A percentile compares a stretch with the other conserved stretches of the same genome.
These are phyloP conservation scores for Aspergillus avenaceus DNA, from an alignment of 495 filamentous ascomycete species.

Conservation along the genomic window DNA sequence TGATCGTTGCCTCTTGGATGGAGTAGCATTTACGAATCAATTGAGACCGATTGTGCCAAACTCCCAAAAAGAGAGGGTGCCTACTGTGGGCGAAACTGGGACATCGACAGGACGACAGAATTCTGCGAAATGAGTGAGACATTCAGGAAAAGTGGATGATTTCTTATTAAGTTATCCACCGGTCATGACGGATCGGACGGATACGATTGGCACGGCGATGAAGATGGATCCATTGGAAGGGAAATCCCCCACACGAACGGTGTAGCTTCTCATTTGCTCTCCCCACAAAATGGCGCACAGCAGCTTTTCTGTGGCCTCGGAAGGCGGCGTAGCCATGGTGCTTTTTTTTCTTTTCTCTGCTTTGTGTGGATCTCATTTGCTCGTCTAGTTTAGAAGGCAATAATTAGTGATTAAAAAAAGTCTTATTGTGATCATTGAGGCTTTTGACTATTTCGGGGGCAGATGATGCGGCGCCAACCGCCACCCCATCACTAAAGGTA, in stretches of 20 bases:
- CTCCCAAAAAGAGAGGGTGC: background rate
- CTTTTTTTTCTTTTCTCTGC: background rate
- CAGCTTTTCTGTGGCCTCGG: background rate
- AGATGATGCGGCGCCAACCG: slow-evolving; percentile 16
- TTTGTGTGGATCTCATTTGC: background rate
- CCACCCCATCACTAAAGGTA: slow-evolving; percentile 4
- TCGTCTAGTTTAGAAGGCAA: background rate
- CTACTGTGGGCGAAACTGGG: too few relatives aligned
- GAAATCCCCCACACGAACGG: slow-evolving; percentile 23
- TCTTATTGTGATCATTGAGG: background rate
- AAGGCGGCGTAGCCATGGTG: background rate
- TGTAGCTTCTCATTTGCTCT: slow-evolving; percentile 9
- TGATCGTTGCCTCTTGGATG: too few relatives aligned
- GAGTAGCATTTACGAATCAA: background rate
- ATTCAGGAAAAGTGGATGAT: slow-evolving; percentile 4
- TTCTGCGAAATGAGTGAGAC: background rate
- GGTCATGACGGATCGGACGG: slow-evolving; percentile 2
- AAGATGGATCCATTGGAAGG: slow-evolving; percentile 11
- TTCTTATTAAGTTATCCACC: slow-evolving; percentile 5
- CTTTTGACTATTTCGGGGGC: slow-evolving; percentile 3
- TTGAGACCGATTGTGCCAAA: background rate
- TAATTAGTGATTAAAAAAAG: background rate
- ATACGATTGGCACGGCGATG: slow-evolving; percentile 8
- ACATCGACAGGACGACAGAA: background rate
- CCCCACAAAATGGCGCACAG: slow-evolving; percentile 20